Conservation (phyloP, 2,329 filamentous ascomycete species). For the Clarireedia hainanense region DNA sequence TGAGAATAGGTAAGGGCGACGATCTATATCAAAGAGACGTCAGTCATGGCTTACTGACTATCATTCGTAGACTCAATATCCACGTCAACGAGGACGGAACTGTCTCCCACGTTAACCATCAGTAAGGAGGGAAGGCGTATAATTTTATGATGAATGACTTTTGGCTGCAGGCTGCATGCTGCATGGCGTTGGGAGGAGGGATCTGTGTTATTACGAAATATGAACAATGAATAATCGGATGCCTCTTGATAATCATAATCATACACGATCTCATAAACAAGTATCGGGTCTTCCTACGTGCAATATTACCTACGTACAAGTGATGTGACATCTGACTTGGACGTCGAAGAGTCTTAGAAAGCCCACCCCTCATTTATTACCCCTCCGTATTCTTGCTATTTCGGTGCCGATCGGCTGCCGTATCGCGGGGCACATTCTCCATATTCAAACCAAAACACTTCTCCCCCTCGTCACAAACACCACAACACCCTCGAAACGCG, state of each 20-base stretch:
- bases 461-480: slow-evolving; percentile 6
- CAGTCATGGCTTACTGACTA: neutral
- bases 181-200: neutral
- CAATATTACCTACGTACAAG: no score
- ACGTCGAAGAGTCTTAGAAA: neutral
- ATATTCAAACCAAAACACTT: slow-evolving; percentile 4
- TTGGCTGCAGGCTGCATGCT: neutral
- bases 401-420: slow-evolving; percentile 10
- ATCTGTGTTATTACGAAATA: neutral
- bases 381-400: slow-evolving; percentile 7
- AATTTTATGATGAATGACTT: neutral
- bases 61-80: slow-evolving; percentile 45
- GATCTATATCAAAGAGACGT: no score
- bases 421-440: slow-evolving; percentile 19
- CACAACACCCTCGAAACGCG: slow-evolving; percentile 5
- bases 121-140: slow-evolving; percentile 16
- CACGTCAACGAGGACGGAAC: slow-evolving; percentile 52
- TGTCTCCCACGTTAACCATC: slow-evolving; percentile 49
- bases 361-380: neutral
- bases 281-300: no score
- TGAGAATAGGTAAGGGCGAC: slow-evolving; percentile 23
- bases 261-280: no score
- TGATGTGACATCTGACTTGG: neutral
- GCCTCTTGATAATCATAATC: no score
- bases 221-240: no score